Base-by-base conservation (phyloP, 495 filamentous ascomycete species). In the Aspergillus heteromorphus region DNA sequence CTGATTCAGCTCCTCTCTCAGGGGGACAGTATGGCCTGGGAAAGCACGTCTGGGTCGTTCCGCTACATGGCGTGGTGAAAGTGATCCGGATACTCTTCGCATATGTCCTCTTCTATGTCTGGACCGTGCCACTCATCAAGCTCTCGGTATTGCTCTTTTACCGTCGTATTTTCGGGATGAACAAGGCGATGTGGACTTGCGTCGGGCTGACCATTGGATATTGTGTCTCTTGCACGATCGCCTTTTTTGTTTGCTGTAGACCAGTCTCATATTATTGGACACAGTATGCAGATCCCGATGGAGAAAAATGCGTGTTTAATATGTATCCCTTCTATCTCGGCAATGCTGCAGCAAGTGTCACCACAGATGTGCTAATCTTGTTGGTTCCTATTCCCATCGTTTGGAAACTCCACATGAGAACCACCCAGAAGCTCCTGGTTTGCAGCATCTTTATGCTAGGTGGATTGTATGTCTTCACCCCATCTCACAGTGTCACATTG, bases 301-400 rank as follows among this genome's bases (percentile, higher is more conserved):
- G 55, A 13, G 59, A 55, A 0, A 10, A 40, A 34, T 62, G 59
- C 31, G 31, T 38, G 11, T 45, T 58, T 36, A 23, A 57, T 45
- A 49, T 58, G 0, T 58, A 62, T 19, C 45, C 13, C 0, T 62
- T 58, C 40, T 60, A 60, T 27, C 17, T 60, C 10, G 53, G 57
- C 49, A 56, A 57, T 27, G 60, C 43, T 0, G 56, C 59, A 3
- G 56, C 65, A 6, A 64, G 67, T 42, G 34, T 75, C 4, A 21
- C 70, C 17, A 71, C 65, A 18, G 68, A 74, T 30, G 56, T 74
- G 4, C 55, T 65, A 8, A 69, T 74, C 29, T 43, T 74, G 5
- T 60, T 57, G 45, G 36, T 74, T 1, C 72, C 72, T 2, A 57
- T 74, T 9, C 72, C 72, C 7, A 65, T 67, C 51, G 58, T 74